Evolutionary conservation across 1,284 basidiomycete genomes (phyloP).

Genomic region (Trichosporon asahii): DNA sequence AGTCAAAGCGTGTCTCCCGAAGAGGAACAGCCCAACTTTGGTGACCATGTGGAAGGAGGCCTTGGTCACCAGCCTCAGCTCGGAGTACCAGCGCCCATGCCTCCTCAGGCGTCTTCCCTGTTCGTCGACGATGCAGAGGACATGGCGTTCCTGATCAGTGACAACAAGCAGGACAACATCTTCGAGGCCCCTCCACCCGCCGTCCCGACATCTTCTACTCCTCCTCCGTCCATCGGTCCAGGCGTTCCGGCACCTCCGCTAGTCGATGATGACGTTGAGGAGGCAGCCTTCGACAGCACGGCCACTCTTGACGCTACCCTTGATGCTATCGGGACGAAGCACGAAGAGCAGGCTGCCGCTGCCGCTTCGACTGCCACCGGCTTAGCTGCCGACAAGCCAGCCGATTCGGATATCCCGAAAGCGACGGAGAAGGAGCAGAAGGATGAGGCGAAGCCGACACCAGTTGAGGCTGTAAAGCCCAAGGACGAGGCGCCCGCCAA

Average conservation of each 20-base stretch:
- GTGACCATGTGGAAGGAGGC: conserved; percentile 7
- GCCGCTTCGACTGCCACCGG: not conserved
- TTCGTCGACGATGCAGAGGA: conserved; percentile 17
- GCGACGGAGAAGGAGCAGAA: not conserved
- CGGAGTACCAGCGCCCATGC: conserved; percentile 17
- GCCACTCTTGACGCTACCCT: conserved; percentile 13
- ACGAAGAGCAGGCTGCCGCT: conserved; percentile 12
- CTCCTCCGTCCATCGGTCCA: not conserved
- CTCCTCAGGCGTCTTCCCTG: conserved; percentile 14
- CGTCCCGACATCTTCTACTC: not conserved
- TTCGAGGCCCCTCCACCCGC: conserved; percentile 10
- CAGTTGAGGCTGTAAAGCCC: not conserved
- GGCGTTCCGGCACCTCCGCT: conserved; percentile 1
- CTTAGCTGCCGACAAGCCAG: not conserved
- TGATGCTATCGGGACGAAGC: conserved; percentile 3
- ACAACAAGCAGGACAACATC: conserved; percentile 8
- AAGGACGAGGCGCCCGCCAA: not conserved
- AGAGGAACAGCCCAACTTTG: conserved; percentile 21
- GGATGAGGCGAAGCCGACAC: not conserved
- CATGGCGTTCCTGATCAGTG: conserved; percentile 13
- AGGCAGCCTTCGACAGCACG: conserved; percentile 16
- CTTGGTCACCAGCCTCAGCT: not conserved
- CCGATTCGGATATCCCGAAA: not conserved
- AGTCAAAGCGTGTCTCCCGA: not conserved
- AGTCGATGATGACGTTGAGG: conserved; percentile 14